Percentiles rank a stretch among this genome's conserved stretches.
phyloP scores from a whole-genome alignment of 768 basidiomycete genomes.

The Tylopilus subfusipes region DNA sequence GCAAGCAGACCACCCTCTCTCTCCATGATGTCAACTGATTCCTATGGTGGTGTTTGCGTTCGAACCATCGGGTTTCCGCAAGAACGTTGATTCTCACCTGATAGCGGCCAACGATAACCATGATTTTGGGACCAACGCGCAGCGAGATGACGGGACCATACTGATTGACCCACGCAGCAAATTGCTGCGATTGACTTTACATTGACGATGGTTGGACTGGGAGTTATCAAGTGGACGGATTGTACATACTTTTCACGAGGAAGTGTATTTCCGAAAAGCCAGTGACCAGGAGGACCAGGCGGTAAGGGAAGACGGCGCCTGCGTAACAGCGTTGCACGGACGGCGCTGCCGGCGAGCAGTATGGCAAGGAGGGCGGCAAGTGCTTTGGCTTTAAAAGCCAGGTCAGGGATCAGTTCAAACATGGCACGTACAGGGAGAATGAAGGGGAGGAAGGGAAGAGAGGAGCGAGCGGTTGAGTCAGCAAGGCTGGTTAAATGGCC shows the following conservation, averaged over 20 bases:
- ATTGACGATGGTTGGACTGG: not conserved
- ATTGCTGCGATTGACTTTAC: conserved; percentile 35
- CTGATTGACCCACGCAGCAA: conserved; percentile 55
- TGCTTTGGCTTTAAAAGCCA: conserved; percentile 11
- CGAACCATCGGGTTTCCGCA: not conserved
- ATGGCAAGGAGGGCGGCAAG: conserved; percentile 20
- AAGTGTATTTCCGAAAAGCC: conserved; percentile 31
- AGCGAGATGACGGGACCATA: conserved; percentile 63
- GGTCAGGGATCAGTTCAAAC: conserved; percentile 5
- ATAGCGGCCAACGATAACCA: conserved; percentile 35
- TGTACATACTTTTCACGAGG: conserved; percentile 26
- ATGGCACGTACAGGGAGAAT: not conserved
- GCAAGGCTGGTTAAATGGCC: conserved; percentile 13
- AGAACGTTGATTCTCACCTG: conserved; percentile 28
- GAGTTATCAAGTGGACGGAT: not conserved
- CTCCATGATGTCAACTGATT: conserved; percentile 65
- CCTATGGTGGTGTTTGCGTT: conserved; percentile 28
- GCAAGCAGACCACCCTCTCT: conserved; percentile 56
- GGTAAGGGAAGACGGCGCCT: conserved; percentile 25
- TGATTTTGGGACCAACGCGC: conserved; percentile 41
- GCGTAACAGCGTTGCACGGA: conserved; percentile 8
- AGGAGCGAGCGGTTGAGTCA: not conserved
- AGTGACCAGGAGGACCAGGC: conserved; percentile 33
- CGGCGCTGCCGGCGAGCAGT: conserved; percentile 8
- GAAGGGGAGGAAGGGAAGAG: not conserved